Conservation (phyloP, 495 filamentous ascomycete species). For the Neurospora sublineolata region DNA sequence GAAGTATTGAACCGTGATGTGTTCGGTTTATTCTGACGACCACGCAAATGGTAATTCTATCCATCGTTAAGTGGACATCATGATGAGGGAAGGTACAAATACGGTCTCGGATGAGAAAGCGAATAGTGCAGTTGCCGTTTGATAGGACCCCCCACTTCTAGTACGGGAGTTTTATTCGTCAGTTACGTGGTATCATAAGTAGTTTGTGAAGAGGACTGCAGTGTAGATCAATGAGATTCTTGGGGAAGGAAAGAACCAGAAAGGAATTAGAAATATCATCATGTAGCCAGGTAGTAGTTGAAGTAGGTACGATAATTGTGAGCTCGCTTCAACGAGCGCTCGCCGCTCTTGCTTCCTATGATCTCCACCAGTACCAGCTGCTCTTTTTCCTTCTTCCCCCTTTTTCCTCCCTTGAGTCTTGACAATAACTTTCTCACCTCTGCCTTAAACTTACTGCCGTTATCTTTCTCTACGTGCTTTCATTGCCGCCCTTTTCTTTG, state of each 20-base stretch:
- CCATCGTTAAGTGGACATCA: too few species aligned
- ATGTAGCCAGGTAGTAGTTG: neutral
- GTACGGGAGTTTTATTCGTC: too few species aligned
- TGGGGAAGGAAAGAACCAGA: neutral
- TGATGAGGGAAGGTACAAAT: too few species aligned
- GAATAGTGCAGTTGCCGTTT: too few species aligned
- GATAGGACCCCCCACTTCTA: too few species aligned
- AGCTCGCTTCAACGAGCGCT: neutral
- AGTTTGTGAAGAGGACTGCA: too few species aligned
- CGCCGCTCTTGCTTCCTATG: neutral
- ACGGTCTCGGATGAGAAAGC: too few species aligned
- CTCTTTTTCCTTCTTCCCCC: neutral
- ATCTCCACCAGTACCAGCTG: neutral
- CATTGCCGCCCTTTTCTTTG: neutral
- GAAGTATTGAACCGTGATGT: too few species aligned
- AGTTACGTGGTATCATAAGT: too few species aligned
- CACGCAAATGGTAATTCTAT: too few species aligned
- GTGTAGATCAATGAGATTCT: too few species aligned
- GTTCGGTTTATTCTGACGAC: too few species aligned
- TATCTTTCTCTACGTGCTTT: neutral
- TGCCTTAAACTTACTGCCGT: neutral
- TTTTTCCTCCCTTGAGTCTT: neutral
- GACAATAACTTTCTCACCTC: neutral
- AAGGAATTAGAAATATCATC: neutral
- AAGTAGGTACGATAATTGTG: neutral